Percentiles rank a stretch among this genome's conserved stretches.
These are phyloP conservation scores for Azolla pinnata DNA, from an alignment of 75 land plant species.

Conservation along the genomic window DNA sequence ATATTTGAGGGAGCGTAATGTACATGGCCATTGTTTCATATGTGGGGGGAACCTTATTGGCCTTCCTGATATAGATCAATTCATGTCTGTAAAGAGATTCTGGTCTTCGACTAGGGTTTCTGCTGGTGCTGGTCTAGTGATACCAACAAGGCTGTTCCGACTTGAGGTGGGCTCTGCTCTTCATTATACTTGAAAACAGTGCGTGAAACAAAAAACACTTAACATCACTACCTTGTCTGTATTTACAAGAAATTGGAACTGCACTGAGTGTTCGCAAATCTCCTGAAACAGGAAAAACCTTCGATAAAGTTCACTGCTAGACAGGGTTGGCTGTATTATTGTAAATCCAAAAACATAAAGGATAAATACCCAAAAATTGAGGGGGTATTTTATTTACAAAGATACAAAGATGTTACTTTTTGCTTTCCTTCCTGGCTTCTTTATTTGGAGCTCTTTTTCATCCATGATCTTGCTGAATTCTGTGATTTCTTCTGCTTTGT, in stretches of 20 bases:
- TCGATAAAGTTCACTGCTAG: background rate
- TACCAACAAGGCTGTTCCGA: constrained; percentile 80
- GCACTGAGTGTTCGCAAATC: background rate
- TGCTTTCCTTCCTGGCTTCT: background rate
- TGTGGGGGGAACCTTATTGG: constrained; percentile 72
- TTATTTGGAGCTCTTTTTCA: background rate
- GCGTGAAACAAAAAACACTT: no score
- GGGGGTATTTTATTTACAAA: background rate
- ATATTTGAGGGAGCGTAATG: constrained; percentile 57
- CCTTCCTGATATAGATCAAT: constrained; percentile 38
- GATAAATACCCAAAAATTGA: background rate
- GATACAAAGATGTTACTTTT: background rate
- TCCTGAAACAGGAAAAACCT: background rate
- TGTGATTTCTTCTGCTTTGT: background rate
- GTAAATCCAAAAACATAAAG: background rate
- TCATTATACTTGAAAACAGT: no score
- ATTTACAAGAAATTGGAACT: background rate
- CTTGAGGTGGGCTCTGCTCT: constrained; percentile 55
- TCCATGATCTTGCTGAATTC: background rate
- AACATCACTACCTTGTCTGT: constrained; percentile 5
- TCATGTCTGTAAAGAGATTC: constrained; percentile 42
- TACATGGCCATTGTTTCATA: constrained; percentile 76
- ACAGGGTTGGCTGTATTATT: background rate
- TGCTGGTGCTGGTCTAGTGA: constrained; percentile 62
- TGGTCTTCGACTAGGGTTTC: constrained; percentile 48